A percentile compares a stretch with the other conserved stretches of the same genome.
Conservation (phyloP, 768 basidiomycete genomes). For the Lentinula boryana region DNA sequence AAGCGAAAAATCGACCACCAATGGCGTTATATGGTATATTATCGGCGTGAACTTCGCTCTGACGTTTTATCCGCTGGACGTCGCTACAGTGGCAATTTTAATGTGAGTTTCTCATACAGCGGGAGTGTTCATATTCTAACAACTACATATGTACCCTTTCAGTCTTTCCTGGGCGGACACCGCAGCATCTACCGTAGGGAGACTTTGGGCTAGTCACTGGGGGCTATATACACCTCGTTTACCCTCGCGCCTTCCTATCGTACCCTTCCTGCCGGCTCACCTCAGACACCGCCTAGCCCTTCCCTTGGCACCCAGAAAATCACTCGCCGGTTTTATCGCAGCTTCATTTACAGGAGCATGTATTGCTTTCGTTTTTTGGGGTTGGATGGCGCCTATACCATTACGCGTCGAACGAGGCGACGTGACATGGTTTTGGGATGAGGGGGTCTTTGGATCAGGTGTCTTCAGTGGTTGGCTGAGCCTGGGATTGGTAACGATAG, state of each 20-base stretch:
- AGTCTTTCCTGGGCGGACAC: slow-evolving; percentile 97
- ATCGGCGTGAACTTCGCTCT: slow-evolving; percentile 79
- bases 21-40: slow-evolving; percentile 91
- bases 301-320: slow-evolving; percentile 78
- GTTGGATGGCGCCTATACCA: slow-evolving; percentile 46
- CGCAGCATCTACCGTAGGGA: slow-evolving; percentile 85
- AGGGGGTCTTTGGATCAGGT: slow-evolving; percentile 27
- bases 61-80: slow-evolving; percentile 71
- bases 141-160: slow-evolving; percentile 5
- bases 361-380: slow-evolving; percentile 71
- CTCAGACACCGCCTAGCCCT: slow-evolving; percentile 20
- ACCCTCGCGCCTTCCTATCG: slow-evolving; percentile 30
- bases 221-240: slow-evolving; percentile 63
- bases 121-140: neutral
- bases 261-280: slow-evolving; percentile 17
- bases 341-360: slow-evolving; percentile 66
- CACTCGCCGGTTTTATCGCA: slow-evolving; percentile 77
- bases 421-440: slow-evolving; percentile 53
- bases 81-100: slow-evolving; percentile 85
- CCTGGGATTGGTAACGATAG: slow-evolving; percentile 47
- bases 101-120: slow-evolving; percentile 52
- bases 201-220: slow-evolving; percentile 42
- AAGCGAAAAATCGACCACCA: slow-evolving; percentile 70
- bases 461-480: slow-evolving; percentile 39
- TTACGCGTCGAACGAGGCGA: slow-evolving; percentile 14